Base-by-base conservation (phyloP, 2,329 filamentous ascomycete genomes). In the Trichoderma hamatum region DNA sequence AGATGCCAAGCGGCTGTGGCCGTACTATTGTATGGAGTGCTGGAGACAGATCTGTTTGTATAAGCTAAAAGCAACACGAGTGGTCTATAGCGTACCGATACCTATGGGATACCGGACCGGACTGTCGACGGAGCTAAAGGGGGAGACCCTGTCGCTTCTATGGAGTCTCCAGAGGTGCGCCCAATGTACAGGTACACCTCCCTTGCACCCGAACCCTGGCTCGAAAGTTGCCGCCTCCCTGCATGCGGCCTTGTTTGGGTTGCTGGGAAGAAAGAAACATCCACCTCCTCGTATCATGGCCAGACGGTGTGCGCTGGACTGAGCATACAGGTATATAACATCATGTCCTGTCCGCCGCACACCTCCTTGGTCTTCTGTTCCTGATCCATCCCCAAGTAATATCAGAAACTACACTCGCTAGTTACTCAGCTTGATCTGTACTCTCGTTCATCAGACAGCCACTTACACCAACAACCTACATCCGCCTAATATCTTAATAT, bases 401-500 rank as follows among this genome's bases (percentile, higher is more conserved):
- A 58, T 28, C 51, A 56, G 43, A 36, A 58, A 58, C 52, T 67
- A 67, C 63, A 59, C 26, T 67, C 63, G 63, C 63, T 67, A 67
- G 63, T 67, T 56, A 2, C 63, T 58, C 63, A 67, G 54, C 54
- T 49, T 59, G 36, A 21, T 36, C 63, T 67, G 54, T 67, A 67
- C 63, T 67, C 63, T 67, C 63, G 63, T 67, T 67, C 62, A 61
- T 60, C 55, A 39, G 32, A 36, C 49, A 60, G 32, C 56, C 51
- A 60, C 56, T 60, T 21, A n/a, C n/a, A 36, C 34, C 61, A 24
- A 39, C 30, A 58, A 58, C 16, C 43, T 16, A 36, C 54, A 26
- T 21, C 65, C 55, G 56, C 65, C 65, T 67, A 67, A 67, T 67
- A 67, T 69, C 59, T 59, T 67, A 67, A 67, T 67, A 67, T 32